Conservation (phyloP, 768 basidiomycete species). For the Mycena indigotica region DNA sequence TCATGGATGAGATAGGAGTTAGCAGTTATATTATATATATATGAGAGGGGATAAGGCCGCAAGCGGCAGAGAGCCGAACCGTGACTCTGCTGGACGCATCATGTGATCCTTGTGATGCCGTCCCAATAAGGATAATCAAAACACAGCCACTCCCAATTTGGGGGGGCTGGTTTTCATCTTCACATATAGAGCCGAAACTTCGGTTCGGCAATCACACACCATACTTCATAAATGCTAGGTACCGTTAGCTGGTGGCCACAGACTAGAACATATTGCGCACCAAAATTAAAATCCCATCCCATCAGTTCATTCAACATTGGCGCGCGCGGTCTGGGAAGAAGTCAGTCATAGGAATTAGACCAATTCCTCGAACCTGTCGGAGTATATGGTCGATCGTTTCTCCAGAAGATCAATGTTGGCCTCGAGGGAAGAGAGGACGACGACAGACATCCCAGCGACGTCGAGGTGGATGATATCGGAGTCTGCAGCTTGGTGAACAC, state of each 20-base stretch:
- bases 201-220: neutral
- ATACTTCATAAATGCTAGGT: conserved; percentile 4
- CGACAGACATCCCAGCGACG: conserved; percentile 24
- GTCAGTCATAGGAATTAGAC: neutral
- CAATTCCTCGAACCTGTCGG: conserved; percentile 13
- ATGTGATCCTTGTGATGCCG: too few relatives aligned
- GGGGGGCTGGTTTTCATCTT: neutral
- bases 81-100: too few relatives aligned
- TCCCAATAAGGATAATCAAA: too few relatives aligned
- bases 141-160: too few relatives aligned
- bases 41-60: too few relatives aligned
- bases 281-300: conserved; percentile 7
- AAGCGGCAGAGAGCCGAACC: too few relatives aligned
- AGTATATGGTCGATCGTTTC: conserved; percentile 42
- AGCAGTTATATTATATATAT: too few relatives aligned
- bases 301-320: conserved; percentile 10
- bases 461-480: conserved; percentile 30
- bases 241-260: neutral
- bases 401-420: conserved; percentile 42
- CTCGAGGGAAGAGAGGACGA: conserved; percentile 36
- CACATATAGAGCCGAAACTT: neutral
- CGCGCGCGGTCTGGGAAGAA: neutral
- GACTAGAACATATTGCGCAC: neutral
- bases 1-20: neutral
- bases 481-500: conserved; percentile 8